Evolutionary conservation across 2,329 filamentous ascomycete species (phyloP), one percentile per base, ranked within the genome.

Genomic region (Colletotrichum aenigma): DNA sequence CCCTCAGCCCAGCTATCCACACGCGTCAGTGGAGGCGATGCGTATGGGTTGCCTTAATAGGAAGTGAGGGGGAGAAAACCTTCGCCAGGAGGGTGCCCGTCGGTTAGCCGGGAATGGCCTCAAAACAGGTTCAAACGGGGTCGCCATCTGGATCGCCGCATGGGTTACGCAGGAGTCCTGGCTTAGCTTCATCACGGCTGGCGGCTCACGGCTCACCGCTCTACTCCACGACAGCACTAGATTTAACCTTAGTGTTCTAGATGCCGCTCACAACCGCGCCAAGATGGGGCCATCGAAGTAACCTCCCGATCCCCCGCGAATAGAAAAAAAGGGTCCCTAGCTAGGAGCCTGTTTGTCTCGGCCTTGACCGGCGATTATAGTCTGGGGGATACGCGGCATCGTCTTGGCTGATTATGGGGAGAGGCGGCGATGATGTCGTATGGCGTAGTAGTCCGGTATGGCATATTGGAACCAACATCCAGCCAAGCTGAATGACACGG

Each of bases 21-120:
- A 66, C 36, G 24, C 24, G 36, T 13, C 28, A 26, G 68, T 16
- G 34, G 26, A 56, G 24, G 21, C 28, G 3, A 32, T 30, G 32
- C 56, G 67, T 61, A 66, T 62, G 61, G 28, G 8, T 62, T 75
- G 30, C 68, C 69, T 64, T n/a, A 67, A 62, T 15, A 60, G 58
- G 74, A 7, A 73, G 64, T 65, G 9, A 43, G 18, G 58, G 28
- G 34, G 74, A 76, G 74, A 76, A 71, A 76, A 76, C 64, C 65
- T 65, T 76, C 28, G 16, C n/a, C 38, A 18, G 32, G 43, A 68
- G 34, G 56, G 38, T 68, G 58, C 58, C 30, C 56, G 18, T 60
- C 34, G 32, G n/a, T 24, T 32, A 60, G 24, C 28, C 56, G n/a
- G 74, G 64, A 66, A 60, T 73, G 34, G 43, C 34, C 43, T 36